These are phyloP conservation scores for Erythrobasidium yunnanense DNA, from an alignment of 768 basidiomycete genomes.

Conservation along the genomic window DNA sequence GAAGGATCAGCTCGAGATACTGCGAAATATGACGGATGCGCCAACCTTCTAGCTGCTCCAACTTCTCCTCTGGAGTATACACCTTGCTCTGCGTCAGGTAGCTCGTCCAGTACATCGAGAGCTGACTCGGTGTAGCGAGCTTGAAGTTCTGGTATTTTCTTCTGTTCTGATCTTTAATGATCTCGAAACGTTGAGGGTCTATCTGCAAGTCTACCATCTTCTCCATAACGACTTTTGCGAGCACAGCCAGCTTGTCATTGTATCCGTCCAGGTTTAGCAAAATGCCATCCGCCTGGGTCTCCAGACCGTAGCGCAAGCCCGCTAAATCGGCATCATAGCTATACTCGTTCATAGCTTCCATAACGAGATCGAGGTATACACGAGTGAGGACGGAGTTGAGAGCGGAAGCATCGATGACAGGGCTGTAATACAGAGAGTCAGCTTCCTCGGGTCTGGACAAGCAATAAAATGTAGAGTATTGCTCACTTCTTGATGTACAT, in stretches of 20 bases:
- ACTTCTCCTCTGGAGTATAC: constrained; percentile 66
- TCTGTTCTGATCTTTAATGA: constrained; percentile 73
- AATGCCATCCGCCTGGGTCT: constrained; percentile 56
- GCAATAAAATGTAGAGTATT: constrained; percentile 2
- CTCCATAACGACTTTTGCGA: constrained; percentile 61
- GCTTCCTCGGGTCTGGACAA: neutral
- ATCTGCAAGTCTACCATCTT: constrained; percentile 57
- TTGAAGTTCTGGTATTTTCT: constrained; percentile 54
- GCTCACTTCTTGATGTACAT: constrained; percentile 64
- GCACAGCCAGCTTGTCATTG: constrained; percentile 72
- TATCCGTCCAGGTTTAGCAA: constrained; percentile 66
- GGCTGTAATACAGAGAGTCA: constrained; percentile 38
- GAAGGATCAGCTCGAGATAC: neutral
- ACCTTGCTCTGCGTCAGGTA: constrained; percentile 60
- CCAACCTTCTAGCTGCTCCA: constrained; percentile 60
- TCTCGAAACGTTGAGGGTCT: constrained; percentile 58
- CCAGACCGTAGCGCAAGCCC: constrained; percentile 64
- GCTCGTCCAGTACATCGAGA: constrained; percentile 64
- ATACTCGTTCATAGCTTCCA: constrained; percentile 78
- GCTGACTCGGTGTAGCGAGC: constrained; percentile 66
- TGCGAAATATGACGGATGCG: neutral
- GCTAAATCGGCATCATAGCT: constrained; percentile 87
- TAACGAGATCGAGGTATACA: constrained; percentile 71
- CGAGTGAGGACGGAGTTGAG: constrained; percentile 63
- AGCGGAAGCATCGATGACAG: constrained; percentile 47